These are phyloP conservation scores for Scheffersomyces cryptocercus DNA, from an alignment of 1,139 yeast species.

Conservation along the genomic window DNA sequence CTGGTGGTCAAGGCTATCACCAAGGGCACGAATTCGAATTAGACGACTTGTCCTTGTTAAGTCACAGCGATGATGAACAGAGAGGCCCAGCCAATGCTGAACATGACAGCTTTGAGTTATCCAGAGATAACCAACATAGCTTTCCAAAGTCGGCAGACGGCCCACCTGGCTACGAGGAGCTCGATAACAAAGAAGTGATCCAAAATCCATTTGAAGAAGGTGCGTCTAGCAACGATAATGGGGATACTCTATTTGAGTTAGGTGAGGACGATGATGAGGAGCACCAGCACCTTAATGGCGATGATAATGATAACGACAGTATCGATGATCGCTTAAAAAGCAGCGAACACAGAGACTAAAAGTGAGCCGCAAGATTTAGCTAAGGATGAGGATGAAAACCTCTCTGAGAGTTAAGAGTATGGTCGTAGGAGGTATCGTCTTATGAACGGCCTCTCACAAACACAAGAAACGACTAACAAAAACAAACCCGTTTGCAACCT, in stretches of 20 bases:
- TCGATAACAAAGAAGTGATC: constrained; percentile 10
- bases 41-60: constrained; percentile 68
- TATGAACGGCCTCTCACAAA: too few relatives aligned
- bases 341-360: constrained; percentile 7
- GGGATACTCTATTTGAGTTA: constrained; percentile 36
- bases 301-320: constrained; percentile 25
- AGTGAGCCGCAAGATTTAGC: too few relatives aligned
- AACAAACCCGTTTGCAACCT: too few relatives aligned
- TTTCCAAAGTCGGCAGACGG: constrained; percentile 10
- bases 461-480: too few relatives aligned
- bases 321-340: constrained; percentile 32
- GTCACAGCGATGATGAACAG: constrained; percentile 47
- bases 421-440: too few relatives aligned
- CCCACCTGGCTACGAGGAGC: constrained; percentile 30
- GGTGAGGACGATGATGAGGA: constrained; percentile 39
- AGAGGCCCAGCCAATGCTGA: constrained; percentile 13
- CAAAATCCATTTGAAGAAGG: constrained; percentile 6
- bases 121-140: constrained; percentile 16
- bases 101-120: constrained; percentile 39
- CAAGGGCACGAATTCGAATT: constrained; percentile 64
- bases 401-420: too few relatives aligned
- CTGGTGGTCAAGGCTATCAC: constrained; percentile 24
- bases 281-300: constrained; percentile 12
- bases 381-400: too few relatives aligned
- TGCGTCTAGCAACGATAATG: constrained; percentile 6